Evolutionary conservation across 768 basidiomycete genomes (phyloP).

Genomic region (Termitomyces bulborhizus): DNA sequence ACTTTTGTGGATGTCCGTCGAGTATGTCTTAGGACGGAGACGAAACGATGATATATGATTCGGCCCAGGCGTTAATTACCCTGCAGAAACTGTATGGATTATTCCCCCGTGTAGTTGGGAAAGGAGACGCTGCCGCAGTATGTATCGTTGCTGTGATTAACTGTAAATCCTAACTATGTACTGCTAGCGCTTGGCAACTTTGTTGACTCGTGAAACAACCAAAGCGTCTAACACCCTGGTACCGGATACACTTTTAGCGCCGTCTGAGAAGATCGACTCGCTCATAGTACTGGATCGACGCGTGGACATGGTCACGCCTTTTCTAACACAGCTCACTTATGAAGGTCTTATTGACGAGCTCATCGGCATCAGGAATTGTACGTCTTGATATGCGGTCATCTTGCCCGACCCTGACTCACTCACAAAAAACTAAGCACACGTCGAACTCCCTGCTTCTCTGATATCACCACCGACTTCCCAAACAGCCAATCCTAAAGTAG

Average conservation of each 20-base stretch:
- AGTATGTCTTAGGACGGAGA: conserved; percentile 70
- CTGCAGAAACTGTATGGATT: conserved; percentile 81
- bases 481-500: conserved; percentile 29
- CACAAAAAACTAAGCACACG: conserved; percentile 47
- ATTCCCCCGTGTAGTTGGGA: conserved; percentile 89
- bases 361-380: conserved; percentile 85
- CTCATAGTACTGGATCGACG: conserved; percentile 87
- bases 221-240: conserved; percentile 27
- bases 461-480: conserved; percentile 50
- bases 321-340: conserved; percentile 94
- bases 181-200: conserved; percentile 64
- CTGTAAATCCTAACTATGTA: not conserved
- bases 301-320: conserved; percentile 92
- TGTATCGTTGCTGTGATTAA: conserved; percentile 3
- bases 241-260: conserved; percentile 34
- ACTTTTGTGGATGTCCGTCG: not conserved
- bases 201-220: conserved; percentile 57
- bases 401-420: conserved; percentile 1
- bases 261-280: conserved; percentile 69
- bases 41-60: conserved; percentile 83
- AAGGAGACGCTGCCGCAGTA: conserved; percentile 84
- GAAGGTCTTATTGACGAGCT: conserved; percentile 94
- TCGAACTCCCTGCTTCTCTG: conserved; percentile 72
- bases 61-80: conserved; percentile 78
- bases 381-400: conserved; percentile 17